These are phyloP conservation scores for Penicillium decumbens DNA, from an alignment of 2,329 filamentous ascomycete species.

Conservation along the genomic window DNA sequence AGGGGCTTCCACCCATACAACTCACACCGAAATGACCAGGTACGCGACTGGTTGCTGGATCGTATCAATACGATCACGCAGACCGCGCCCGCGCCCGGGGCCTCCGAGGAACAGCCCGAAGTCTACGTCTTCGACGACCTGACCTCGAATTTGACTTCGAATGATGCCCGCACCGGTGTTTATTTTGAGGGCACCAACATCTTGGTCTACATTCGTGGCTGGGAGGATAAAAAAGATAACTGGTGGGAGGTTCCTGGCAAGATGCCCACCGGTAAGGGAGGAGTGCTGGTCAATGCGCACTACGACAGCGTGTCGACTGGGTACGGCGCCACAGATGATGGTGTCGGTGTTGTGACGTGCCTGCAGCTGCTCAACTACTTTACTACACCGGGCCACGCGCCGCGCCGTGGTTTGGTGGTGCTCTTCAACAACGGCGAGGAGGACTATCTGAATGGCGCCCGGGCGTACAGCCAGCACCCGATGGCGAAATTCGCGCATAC, in stretches of 20 bases:
- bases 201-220: constrained; percentile 83
- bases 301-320: constrained; percentile 92
- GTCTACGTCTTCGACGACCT: constrained; percentile 72
- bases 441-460: constrained; percentile 82
- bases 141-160: constrained; percentile 70
- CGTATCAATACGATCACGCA: constrained; percentile 67
- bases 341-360: constrained; percentile 79
- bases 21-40: constrained; percentile 72
- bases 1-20: constrained; percentile 82
- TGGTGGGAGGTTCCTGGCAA: constrained; percentile 63
- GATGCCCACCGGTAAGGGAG: constrained; percentile 58
- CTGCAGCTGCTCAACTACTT: constrained; percentile 86
- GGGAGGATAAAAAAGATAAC: constrained; percentile 63
- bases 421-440: constrained; percentile 96
- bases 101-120: constrained; percentile 27
- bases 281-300: constrained; percentile 89
- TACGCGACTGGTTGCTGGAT: constrained; percentile 69
- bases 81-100: constrained; percentile 45
- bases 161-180: constrained; percentile 51
- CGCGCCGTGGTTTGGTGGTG: constrained; percentile 73
- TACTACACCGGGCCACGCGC: constrained; percentile 64
- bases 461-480: constrained; percentile 77
- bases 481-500: constrained; percentile 75
- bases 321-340: constrained; percentile 90
- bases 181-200: constrained; percentile 95